A percentile compares a stretch with the other conserved stretches of the same genome.
These are phyloP conservation scores for Aspergillus tubingensis DNA, from an alignment of 2,329 filamentous ascomycete species.

Conservation along the genomic window DNA sequence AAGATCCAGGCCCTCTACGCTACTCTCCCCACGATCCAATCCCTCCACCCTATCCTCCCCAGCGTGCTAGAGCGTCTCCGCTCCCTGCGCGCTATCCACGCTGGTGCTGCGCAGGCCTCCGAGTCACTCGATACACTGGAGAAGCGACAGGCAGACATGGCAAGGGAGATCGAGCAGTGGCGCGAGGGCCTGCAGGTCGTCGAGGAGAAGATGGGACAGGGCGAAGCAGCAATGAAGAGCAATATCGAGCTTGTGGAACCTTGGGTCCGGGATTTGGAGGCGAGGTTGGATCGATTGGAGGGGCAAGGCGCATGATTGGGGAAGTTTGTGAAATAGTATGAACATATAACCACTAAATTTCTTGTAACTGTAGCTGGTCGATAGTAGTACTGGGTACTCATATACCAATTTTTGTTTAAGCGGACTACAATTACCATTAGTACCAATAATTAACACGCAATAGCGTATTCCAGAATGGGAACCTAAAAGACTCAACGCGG, in stretches of 20 bases:
- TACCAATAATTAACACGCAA: too few relatives aligned
- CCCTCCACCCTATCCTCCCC: constrained; percentile 79
- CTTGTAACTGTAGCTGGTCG: too few relatives aligned
- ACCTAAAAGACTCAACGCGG: too few relatives aligned
- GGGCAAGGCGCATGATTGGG: constrained; percentile 23
- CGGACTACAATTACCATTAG: too few relatives aligned
- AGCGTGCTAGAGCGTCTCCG: constrained; percentile 81
- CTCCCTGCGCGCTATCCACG: constrained; percentile 80
- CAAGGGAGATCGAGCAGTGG: constrained; percentile 82
- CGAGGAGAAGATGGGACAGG: constrained; percentile 71
- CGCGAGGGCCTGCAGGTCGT: constrained; percentile 76
- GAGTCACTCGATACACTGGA: constrained; percentile 77
- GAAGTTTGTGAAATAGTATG: neutral
- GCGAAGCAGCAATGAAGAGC: constrained; percentile 68
- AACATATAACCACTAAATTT: neutral
- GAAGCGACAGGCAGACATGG: constrained; percentile 77
- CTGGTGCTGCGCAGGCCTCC: constrained; percentile 79
- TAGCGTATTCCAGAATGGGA: too few relatives aligned
- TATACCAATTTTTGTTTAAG: too few relatives aligned
- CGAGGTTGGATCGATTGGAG: constrained; percentile 65
- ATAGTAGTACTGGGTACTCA: too few relatives aligned
- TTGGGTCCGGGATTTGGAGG: constrained; percentile 87
- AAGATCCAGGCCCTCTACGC: constrained; percentile 93
- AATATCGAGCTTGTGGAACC: constrained; percentile 85
- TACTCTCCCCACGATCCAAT: constrained; percentile 84